Evolutionary conservation across 2,329 filamentous ascomycete species (phyloP).

Genomic region (Neonectria magnoliae): DNA sequence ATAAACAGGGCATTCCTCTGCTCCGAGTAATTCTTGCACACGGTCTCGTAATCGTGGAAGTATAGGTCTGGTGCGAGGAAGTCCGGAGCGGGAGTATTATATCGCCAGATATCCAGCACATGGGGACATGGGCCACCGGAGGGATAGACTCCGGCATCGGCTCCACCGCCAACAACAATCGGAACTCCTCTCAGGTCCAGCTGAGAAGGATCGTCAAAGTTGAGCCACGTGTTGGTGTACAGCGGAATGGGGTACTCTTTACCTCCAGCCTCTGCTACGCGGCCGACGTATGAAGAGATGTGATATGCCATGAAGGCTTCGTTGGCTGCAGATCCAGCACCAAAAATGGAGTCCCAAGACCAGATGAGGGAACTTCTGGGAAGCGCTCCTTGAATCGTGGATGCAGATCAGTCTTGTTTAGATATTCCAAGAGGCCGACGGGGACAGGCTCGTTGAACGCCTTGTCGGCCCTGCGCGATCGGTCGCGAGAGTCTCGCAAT

Average conservation of each 20-base stretch:
- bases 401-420: conserved; percentile 40
- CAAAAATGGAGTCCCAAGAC: conserved; percentile 50
- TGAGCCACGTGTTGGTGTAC: conserved; percentile 52
- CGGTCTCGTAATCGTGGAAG: conserved; percentile 56
- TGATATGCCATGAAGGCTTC: conserved; percentile 52
- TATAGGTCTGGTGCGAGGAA: conserved; percentile 60
- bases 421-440: conserved; percentile 38
- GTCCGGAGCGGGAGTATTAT: conserved; percentile 53
- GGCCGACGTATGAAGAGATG: conserved; percentile 46
- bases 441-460: conserved; percentile 51
- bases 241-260: conserved; percentile 46
- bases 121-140: conserved; percentile 48
- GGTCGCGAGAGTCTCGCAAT: conserved; percentile 62
- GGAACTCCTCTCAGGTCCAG: conserved; percentile 47
- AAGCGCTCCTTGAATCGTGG: conserved; percentile 45
- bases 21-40: conserved; percentile 56
- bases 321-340: conserved; percentile 41
- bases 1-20: conserved; percentile 59
- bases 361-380: conserved; percentile 34
- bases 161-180: conserved; percentile 49
- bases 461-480: conserved; percentile 52
- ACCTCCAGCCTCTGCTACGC: conserved; percentile 50
- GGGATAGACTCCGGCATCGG: conserved; percentile 49
- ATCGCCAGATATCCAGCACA: conserved; percentile 52
- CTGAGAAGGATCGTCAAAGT: conserved; percentile 45